These are phyloP conservation scores for Wickerhamiella bombiphila DNA, from an alignment of 805 yeast genomes.

Conservation along the genomic window DNA sequence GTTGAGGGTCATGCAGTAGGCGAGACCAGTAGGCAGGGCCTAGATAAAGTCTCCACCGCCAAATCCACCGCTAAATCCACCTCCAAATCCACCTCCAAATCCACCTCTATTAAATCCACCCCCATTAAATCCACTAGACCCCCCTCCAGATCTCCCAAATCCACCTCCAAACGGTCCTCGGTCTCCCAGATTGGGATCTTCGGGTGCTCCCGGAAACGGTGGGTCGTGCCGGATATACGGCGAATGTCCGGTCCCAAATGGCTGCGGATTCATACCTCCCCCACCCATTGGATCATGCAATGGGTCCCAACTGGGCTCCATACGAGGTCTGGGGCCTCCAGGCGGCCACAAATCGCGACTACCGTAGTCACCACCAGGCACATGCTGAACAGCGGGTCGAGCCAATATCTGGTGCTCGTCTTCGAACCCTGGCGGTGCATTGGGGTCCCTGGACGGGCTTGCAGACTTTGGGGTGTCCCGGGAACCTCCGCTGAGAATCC, in stretches of 20 bases:
- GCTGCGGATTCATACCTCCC: constrained; percentile 23
- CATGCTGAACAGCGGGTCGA: constrained; percentile 8
- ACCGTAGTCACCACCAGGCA: constrained; percentile 21
- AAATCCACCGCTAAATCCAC: constrained; percentile 6
- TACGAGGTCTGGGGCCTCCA: constrained; percentile 18
- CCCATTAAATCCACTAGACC: not conserved
- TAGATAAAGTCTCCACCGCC: not conserved
- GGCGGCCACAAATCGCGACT: constrained; percentile 28
- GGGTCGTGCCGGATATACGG: constrained; percentile 26
- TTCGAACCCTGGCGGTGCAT: constrained; percentile 30
- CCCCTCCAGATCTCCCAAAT: constrained; percentile 4
- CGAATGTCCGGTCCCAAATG: constrained; percentile 7
- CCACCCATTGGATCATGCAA: constrained; percentile 13
- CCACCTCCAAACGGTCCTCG: not conserved
- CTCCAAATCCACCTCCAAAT: constrained; percentile 6
- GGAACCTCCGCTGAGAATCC: too few relatives aligned
- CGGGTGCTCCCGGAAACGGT: constrained; percentile 12
- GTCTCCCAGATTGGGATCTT: not conserved
- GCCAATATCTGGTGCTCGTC: constrained; percentile 26
- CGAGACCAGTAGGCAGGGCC: not conserved
- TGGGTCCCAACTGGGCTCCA: constrained; percentile 24
- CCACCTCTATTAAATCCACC: constrained; percentile 5
- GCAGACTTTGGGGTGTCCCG: too few relatives aligned
- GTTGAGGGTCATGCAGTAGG: not conserved
- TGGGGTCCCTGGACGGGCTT: constrained; percentile 13